These are phyloP conservation scores for Zygosaccharomyces kombuchaensis DNA, from an alignment of 805 yeast genomes.

Conservation along the genomic window DNA sequence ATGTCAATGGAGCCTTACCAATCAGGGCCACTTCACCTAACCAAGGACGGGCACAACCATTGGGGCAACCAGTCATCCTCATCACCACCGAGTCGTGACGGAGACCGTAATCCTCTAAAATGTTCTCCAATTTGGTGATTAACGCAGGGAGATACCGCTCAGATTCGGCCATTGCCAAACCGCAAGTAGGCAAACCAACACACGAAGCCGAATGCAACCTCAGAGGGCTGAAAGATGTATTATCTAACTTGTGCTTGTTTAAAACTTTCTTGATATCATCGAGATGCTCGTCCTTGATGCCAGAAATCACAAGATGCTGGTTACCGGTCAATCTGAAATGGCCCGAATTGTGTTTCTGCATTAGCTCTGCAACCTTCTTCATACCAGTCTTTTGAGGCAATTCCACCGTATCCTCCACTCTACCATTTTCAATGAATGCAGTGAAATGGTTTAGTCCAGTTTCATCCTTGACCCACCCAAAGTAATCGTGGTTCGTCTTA, in stretches of 20 bases:
- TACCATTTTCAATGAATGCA: conserved; percentile 91
- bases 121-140: conserved; percentile 75
- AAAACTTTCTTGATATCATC: conserved; percentile 57
- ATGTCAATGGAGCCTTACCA: conserved; percentile 92
- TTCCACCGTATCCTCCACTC: conserved; percentile 89
- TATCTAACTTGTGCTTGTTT: conserved; percentile 74
- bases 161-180: conserved; percentile 97
- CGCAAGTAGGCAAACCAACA: conserved; percentile 98
- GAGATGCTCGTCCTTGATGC: conserved; percentile 65
- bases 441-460: conserved; percentile 84
- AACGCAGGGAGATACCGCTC: conserved; percentile 83
- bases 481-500: conserved; percentile 82
- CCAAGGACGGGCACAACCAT: conserved; percentile 99
- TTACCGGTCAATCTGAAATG: conserved; percentile 93
- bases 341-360: conserved; percentile 60
- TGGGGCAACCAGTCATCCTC: conserved; percentile 99
- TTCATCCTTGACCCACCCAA: conserved; percentile 92
- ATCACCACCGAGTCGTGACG: conserved; percentile 91
- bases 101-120: conserved; percentile 85
- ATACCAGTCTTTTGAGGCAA: conserved; percentile 87
- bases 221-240: conserved; percentile 74
- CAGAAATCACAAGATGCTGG: conserved; percentile 81
- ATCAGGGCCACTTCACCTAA: conserved; percentile 92
- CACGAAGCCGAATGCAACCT: conserved; percentile 92
- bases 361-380: conserved; percentile 66